Percentiles rank a stretch among this genome's conserved stretches.
Evolutionary conservation across 1,284 basidiomycete genomes (phyloP).

Genomic region (Apiotrichum akiyoshidainum): DNA sequence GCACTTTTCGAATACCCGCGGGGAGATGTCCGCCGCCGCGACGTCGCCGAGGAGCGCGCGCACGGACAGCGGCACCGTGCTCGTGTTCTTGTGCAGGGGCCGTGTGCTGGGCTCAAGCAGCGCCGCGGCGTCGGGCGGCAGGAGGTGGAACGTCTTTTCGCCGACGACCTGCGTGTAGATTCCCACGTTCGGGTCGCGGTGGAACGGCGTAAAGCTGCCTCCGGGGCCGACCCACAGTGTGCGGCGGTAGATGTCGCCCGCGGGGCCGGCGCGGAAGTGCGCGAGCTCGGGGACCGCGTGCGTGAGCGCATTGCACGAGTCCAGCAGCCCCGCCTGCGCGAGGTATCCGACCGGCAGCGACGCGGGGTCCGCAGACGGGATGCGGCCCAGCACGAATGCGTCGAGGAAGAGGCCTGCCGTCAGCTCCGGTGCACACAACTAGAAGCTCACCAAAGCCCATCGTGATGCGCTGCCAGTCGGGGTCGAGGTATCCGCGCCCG

Average conservation of each 20-base stretch:
- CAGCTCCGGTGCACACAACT: neutral
- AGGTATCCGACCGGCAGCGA: slow-evolving; percentile 41
- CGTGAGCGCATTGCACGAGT: slow-evolving; percentile 9
- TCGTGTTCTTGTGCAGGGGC: slow-evolving; percentile 8
- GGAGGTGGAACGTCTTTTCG: slow-evolving; percentile 38
- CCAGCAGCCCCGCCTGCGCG: slow-evolving; percentile 42
- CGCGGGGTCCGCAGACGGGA: slow-evolving; percentile 30
- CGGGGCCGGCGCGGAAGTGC: slow-evolving; percentile 30
- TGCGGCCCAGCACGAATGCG: slow-evolving; percentile 39
- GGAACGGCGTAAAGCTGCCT: slow-evolving; percentile 44
- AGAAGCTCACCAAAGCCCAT: slow-evolving; percentile 39
- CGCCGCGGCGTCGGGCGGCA: slow-evolving; percentile 30
- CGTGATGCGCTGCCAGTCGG: slow-evolving; percentile 32
- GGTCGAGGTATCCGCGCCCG: slow-evolving; percentile 42
- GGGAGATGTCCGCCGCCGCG: neutral
- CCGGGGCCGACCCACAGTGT: slow-evolving; percentile 45
- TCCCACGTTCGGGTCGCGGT: slow-evolving; percentile 44
- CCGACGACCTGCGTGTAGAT: slow-evolving; percentile 45
- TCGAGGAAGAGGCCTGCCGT: slow-evolving; percentile 43
- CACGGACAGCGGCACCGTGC: slow-evolving; percentile 8
- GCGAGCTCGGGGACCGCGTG: slow-evolving; percentile 29
- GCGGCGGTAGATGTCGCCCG: slow-evolving; percentile 33
- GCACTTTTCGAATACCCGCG: neutral
- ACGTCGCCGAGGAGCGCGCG: neutral
- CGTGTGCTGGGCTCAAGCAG: slow-evolving; percentile 20